Percentiles rank a stretch among this genome's conserved stretches.
These are phyloP conservation scores for Filosporella fistucella DNA, from an alignment of 495 filamentous ascomycete genomes.

Conservation along the genomic window DNA sequence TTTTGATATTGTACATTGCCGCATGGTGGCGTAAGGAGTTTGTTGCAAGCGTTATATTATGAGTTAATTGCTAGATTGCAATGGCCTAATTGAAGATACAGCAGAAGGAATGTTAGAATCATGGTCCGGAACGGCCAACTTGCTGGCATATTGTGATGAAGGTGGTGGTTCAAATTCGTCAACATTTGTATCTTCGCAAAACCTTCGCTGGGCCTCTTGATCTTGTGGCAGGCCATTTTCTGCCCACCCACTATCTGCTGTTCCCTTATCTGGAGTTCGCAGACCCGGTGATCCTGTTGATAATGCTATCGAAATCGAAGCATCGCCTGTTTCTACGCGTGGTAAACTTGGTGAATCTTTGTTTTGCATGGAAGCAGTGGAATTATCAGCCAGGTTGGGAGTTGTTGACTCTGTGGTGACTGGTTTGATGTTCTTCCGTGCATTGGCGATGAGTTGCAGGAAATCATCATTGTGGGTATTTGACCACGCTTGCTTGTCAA, in stretches of 20 bases:
- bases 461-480: slow-evolving; percentile 68
- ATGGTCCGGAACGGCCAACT: not conserved
- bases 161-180: no score
- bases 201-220: not conserved
- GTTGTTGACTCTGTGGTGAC: not conserved
- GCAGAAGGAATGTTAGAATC: slow-evolving; percentile 6
- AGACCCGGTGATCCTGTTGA: no score
- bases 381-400: not conserved
- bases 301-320: no score
- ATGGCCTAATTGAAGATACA: slow-evolving; percentile 6
- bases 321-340: no score
- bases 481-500: slow-evolving; percentile 75
- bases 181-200: not conserved
- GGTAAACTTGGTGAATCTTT: no score
- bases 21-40: not conserved
- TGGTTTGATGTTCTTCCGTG: slow-evolving; percentile 42
- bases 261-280: no score
- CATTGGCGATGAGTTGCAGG: slow-evolving; percentile 67
- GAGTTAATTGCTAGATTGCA: slow-evolving; percentile 3
- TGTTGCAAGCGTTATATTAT: not conserved
- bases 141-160: slow-evolving; percentile 8
- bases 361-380: no score
- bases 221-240: no score
- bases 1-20: not conserved
- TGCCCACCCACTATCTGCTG: no score